Percentiles rank a stretch among this genome's conserved stretches.
phyloP scores from a whole-genome alignment of 805 yeast species.

The Torulaspora gathmanii region DNA sequence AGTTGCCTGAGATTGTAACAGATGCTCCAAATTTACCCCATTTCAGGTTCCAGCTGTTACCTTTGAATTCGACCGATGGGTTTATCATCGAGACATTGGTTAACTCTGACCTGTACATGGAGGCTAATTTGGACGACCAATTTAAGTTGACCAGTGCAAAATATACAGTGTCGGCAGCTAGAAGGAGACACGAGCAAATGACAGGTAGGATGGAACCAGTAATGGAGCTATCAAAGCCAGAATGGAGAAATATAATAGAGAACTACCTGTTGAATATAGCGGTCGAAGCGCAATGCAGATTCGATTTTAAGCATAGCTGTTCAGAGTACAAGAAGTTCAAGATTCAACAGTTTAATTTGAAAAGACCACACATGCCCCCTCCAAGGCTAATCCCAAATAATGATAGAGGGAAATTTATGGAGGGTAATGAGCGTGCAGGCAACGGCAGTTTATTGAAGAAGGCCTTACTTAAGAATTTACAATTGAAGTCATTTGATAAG shows the following conservation, averaged over 20 bases:
- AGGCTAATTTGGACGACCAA: slow-evolving; percentile 50
- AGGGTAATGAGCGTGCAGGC: slow-evolving; percentile 1
- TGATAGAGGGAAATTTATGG: slow-evolving; percentile 8
- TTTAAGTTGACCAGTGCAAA: slow-evolving; percentile 57
- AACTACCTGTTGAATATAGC: slow-evolving; percentile 60
- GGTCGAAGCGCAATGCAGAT: slow-evolving; percentile 66
- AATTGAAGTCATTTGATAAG: slow-evolving; percentile 13
- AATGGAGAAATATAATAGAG: slow-evolving; percentile 73
- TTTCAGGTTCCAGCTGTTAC: slow-evolving; percentile 49
- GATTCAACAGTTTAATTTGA: slow-evolving; percentile 23
- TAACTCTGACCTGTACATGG: slow-evolving; percentile 59
- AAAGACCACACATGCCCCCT: slow-evolving; percentile 36
- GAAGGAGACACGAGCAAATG: slow-evolving; percentile 43
- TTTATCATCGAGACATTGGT: slow-evolving; percentile 47
- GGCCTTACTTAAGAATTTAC: slow-evolving; percentile 33
- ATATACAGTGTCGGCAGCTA: slow-evolving; percentile 56
- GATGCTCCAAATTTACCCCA: slow-evolving; percentile 28
- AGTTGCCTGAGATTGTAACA: slow-evolving; percentile 42
- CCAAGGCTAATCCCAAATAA: slow-evolving; percentile 29
- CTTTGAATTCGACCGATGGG: slow-evolving; percentile 48
- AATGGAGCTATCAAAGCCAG: slow-evolving; percentile 46
- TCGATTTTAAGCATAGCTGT: slow-evolving; percentile 54
- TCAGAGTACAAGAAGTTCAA: slow-evolving; percentile 44
- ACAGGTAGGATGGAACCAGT: slow-evolving; percentile 25
- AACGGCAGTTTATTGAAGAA: slow-evolving; percentile 29